Conservation (phyloP, 1,284 basidiomycete genomes). For the Bondarzewia mesenterica region DNA sequence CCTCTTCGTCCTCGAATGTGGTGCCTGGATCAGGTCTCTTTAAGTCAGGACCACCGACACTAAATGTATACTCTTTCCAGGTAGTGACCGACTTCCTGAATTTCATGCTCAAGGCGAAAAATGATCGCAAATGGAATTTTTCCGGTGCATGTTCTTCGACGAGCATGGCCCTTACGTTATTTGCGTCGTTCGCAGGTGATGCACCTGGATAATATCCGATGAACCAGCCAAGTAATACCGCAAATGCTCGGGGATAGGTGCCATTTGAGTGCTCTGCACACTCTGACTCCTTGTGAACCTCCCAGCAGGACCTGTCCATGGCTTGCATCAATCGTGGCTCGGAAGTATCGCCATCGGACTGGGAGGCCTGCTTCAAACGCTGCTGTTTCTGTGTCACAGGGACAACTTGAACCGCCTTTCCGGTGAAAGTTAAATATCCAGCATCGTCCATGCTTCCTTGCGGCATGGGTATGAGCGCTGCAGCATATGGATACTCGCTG, state of each 20-base stretch:
- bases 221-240: not conserved
- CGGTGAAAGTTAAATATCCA: not conserved
- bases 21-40: not conserved
- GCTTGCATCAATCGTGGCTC: not conserved
- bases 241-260: not conserved
- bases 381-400: not conserved
- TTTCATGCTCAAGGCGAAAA: not conserved
- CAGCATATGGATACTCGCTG: not conserved
- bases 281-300: not conserved
- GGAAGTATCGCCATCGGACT: not conserved
- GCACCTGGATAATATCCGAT: not conserved
- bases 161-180: not conserved
- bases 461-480: not conserved
- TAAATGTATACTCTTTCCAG: not conserved
- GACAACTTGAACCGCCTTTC: not conserved
- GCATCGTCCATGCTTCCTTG: not conserved
- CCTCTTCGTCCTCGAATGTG: not conserved
- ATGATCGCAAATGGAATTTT: not conserved
- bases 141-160: not conserved
- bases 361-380: not conserved
- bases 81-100: not conserved
- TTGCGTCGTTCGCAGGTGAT: not conserved
- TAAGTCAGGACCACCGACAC: not conserved
- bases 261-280: not conserved
- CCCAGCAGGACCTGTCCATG: not conserved